Percentiles rank a stretch among this genome's conserved stretches.
These are phyloP conservation scores for Annulohypoxylon truncatum DNA, from an alignment of 2,329 filamentous ascomycete species.

Conservation along the genomic window DNA sequence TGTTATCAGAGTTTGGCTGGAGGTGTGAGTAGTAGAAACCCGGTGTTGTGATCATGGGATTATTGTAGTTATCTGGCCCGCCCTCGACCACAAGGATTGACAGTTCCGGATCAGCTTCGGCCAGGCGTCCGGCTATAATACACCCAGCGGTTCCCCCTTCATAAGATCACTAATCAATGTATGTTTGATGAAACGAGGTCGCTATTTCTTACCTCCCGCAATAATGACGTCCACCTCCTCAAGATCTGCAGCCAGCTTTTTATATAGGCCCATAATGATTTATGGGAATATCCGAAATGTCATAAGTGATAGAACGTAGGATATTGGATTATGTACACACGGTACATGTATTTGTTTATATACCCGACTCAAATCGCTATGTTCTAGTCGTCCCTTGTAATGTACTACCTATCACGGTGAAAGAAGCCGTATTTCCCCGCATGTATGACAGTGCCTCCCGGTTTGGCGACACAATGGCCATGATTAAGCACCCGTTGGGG, in stretches of 20 bases:
- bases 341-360: neutral
- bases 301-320: neutral
- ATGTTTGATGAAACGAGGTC: neutral
- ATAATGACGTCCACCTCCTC: slow-evolving; percentile 48
- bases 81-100: slow-evolving; percentile 38
- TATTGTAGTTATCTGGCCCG: slow-evolving; percentile 32
- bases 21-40: slow-evolving; percentile 62
- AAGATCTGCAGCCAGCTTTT: slow-evolving; percentile 36
- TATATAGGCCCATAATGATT: slow-evolving; percentile 44
- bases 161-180: slow-evolving; percentile 2
- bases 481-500: neutral
- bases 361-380: neutral
- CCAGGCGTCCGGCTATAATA: slow-evolving; percentile 34
- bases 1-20: slow-evolving; percentile 56
- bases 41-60: slow-evolving; percentile 53
- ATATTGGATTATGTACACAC: neutral
- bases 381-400: neutral
- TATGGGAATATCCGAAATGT: neutral
- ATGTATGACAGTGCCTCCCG: neutral
- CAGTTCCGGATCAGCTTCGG: slow-evolving; percentile 34
- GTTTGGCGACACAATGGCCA: neutral
- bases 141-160: slow-evolving; percentile 38
- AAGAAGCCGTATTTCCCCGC: neutral
- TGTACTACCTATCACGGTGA: neutral
- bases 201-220: slow-evolving; percentile 43